Percentiles rank a stretch among this genome's conserved stretches.
These are phyloP conservation scores for Cicer pinnatifidum DNA, from an alignment of 306 rosid genomes.

Conservation along the genomic window DNA sequence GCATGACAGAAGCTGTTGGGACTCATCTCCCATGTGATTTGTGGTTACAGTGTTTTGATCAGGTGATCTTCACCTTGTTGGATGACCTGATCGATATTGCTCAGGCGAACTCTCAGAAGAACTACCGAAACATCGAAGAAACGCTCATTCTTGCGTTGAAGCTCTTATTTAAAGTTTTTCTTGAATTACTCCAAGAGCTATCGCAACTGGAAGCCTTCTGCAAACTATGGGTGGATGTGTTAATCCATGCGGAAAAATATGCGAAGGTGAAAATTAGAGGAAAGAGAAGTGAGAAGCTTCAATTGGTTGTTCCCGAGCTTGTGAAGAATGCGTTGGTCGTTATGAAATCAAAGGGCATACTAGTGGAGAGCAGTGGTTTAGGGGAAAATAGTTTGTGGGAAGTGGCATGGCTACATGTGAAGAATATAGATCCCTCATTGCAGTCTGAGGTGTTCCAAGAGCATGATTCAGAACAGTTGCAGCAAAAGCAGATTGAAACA, in stretches of 20 bases:
- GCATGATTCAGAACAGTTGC: conserved; percentile 62
- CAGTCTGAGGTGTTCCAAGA: conserved; percentile 85
- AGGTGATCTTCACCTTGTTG: conserved; percentile 85
- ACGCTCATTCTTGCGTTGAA: conserved; percentile 81
- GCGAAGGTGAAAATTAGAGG: conserved; percentile 79
- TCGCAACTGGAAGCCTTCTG: conserved; percentile 78
- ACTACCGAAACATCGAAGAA: conserved; percentile 91
- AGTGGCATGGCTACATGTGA: conserved; percentile 88
- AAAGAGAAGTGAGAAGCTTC: conserved; percentile 83
- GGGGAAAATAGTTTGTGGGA: conserved; percentile 97
- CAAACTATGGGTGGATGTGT: conserved; percentile 93
- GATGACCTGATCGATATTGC: conserved; percentile 94
- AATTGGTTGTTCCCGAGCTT: conserved; percentile 80
- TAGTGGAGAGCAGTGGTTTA: conserved; percentile 71
- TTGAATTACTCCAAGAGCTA: conserved; percentile 74
- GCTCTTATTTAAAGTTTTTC: conserved; percentile 83
- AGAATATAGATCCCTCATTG: conserved; percentile 75
- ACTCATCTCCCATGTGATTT: conserved; percentile 58
- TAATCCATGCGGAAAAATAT: conserved; percentile 84
- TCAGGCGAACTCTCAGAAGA: conserved; percentile 81
- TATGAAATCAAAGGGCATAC: conserved; percentile 77
- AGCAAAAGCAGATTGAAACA: conserved; percentile 53
- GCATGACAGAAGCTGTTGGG: conserved; percentile 77
- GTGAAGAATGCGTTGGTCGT: conserved; percentile 78
- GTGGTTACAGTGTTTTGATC: conserved; percentile 87